Evolutionary conservation across 805 yeast genomes (phyloP).

Genomic region (Naumovozyma baii): DNA sequence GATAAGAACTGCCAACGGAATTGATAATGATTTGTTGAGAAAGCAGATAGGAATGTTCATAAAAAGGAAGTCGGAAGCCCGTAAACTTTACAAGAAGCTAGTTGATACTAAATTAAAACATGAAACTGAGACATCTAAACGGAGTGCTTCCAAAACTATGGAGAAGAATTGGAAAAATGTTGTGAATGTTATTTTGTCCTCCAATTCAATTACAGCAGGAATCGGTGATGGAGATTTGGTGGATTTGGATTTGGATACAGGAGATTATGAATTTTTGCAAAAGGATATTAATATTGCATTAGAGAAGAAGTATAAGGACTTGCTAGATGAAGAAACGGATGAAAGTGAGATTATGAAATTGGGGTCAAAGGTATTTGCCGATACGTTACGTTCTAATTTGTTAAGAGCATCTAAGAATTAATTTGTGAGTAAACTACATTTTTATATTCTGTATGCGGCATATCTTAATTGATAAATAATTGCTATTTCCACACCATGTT

Average conservation of each 20-base stretch:
- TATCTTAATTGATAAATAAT: too few relatives aligned
- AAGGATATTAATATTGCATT: conserved; percentile 17
- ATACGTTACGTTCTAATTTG: background rate
- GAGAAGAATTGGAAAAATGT: conserved; percentile 37
- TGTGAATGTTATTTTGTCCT: conserved; percentile 33
- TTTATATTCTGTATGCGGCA: background rate
- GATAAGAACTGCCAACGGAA: conserved; percentile 15
- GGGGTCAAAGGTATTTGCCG: background rate
- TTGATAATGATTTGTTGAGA: conserved; percentile 25
- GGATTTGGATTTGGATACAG: conserved; percentile 31
- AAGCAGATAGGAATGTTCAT: conserved; percentile 35
- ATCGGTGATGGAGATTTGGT: conserved; percentile 40
- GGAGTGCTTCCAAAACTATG: conserved; percentile 23
- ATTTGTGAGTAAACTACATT: background rate
- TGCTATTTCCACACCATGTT: too few relatives aligned
- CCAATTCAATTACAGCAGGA: conserved; percentile 40
- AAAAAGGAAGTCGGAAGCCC: conserved; percentile 29
- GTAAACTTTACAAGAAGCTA: conserved; percentile 25
- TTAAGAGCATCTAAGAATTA: too few relatives aligned
- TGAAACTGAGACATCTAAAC: conserved; percentile 7
- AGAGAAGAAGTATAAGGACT: conserved; percentile 27
- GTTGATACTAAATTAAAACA: conserved; percentile 15
- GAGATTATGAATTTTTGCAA: conserved; percentile 19
- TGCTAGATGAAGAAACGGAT: conserved; percentile 11
- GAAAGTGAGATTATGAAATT: conserved; percentile 23